phyloP scores from a whole-genome alignment of 768 basidiomycete species.

The Gloeostereum incarnatum region DNA sequence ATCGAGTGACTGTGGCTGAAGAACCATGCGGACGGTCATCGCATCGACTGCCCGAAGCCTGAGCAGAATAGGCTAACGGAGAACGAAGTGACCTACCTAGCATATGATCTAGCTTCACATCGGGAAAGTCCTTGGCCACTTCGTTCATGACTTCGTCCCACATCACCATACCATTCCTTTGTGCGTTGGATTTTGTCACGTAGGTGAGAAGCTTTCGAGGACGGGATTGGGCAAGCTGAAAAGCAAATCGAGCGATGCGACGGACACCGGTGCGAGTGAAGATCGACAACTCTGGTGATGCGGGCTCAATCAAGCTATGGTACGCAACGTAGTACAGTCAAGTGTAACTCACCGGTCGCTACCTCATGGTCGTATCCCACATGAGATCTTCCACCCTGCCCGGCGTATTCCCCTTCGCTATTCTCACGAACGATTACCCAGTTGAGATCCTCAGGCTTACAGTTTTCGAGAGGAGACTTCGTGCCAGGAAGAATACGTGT shows the following conservation, averaged over 20 bases:
- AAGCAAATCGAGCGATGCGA: constrained; percentile 42
- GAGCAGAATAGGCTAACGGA: neutral
- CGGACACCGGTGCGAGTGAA: constrained; percentile 42
- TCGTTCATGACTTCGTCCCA: constrained; percentile 38
- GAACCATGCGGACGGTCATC: constrained; percentile 26
- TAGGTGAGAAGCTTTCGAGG: constrained; percentile 41
- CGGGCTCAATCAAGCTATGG: neutral
- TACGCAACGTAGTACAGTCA: neutral
- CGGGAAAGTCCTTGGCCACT: constrained; percentile 41
- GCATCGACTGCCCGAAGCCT: constrained; percentile 5
- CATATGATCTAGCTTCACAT: constrained; percentile 36
- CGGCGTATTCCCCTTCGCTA: constrained; percentile 48
- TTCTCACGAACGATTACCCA: constrained; percentile 50
- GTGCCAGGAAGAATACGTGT: constrained; percentile 40
- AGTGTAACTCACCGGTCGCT: constrained; percentile 12
- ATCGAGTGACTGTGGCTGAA: constrained; percentile 41
- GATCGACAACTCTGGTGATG: constrained; percentile 19
- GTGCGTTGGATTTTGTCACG: constrained; percentile 45
- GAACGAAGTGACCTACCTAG: constrained; percentile 40
- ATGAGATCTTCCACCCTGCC: constrained; percentile 29
- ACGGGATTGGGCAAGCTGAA: constrained; percentile 38
- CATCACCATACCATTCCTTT: constrained; percentile 37
- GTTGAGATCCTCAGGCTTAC: constrained; percentile 32
- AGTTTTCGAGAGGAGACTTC: constrained; percentile 34
- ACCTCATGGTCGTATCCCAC: constrained; percentile 16